Base-by-base conservation (phyloP, 192 early-diverging fungal genomes). In the Geranomyces michiganensis region DNA sequence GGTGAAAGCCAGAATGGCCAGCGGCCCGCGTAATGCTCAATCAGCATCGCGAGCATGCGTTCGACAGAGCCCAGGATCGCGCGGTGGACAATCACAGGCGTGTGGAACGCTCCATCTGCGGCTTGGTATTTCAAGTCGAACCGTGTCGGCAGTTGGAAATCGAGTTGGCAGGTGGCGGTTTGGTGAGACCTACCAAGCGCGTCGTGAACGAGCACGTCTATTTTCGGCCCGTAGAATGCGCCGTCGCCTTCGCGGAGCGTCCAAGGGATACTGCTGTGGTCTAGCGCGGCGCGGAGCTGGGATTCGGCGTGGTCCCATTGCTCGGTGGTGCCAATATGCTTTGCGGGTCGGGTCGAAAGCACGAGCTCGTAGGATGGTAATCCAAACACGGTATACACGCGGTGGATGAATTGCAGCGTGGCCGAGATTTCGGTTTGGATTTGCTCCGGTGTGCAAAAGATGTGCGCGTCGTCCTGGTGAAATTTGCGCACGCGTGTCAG, bases 1-100 rank as follows among this genome's bases (percentile, higher is more conserved):
- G 96, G 96, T 53, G 85, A 92, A 10, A 96, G 74, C 96, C 96
- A 98, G 81, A 98, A 95, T 24, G 94, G 96, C 94, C 93, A 96
- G 64, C 84, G 85, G 22, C 96, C 96, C 15, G 80, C 89, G 65
- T 90, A 93, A 77, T 98, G 92, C 76, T 98, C 96, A 65, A 90
- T 93, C 61, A 98, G 75, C 44, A 98, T 93, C n/a, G 92, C 96
- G 82, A 98, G 82, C 91, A 96, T 95, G 0, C 96, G 83, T 84
- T 98, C 96, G 55, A 98, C 84, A 46, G 88, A 90, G 5, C 94
- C 96, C 55, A 98, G 80, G 17, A 95, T 88, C 9, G 96, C 94
- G 12, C 94, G 85, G 70, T 98, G 96, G n/a, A 98, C 89, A 80
- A 98, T 96, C 14, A 96, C 94, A 9, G 96, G 96, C 1, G 80